Percentiles rank a stretch among this genome's conserved stretches.
These are phyloP conservation scores for Globisporangium camurandrum DNA, from an alignment of 352 stramenopile species.

Conservation along the genomic window DNA sequence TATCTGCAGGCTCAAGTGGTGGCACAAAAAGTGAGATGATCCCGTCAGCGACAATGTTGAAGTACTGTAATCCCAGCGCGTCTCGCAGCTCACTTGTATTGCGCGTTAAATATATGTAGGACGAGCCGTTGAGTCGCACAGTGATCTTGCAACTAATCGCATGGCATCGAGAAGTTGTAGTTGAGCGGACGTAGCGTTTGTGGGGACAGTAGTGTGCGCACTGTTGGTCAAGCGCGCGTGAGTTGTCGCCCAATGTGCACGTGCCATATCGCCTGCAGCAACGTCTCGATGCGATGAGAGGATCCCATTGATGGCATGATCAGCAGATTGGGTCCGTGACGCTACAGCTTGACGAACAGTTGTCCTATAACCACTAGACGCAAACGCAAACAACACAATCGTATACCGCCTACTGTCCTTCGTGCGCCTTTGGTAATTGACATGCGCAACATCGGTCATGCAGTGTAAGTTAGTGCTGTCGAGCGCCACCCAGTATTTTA, in stretches of 20 bases:
- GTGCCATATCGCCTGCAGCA: slow-evolving; percentile 9
- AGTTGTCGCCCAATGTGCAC: slow-evolving; percentile 9
- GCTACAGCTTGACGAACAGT: neutral
- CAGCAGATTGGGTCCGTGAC: neutral
- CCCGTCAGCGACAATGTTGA: neutral
- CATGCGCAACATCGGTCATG: neutral
- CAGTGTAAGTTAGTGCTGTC: neutral
- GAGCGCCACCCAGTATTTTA: neutral
- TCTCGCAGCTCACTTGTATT: neutral
- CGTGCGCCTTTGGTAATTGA: neutral
- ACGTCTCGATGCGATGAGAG: neutral
- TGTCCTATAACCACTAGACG: neutral
- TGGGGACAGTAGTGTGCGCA: neutral
- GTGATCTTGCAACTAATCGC: neutral
- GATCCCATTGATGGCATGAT: neutral
- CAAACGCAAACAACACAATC: neutral
- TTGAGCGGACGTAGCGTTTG: neutral
- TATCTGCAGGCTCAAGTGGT: neutral
- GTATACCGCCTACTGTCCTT: neutral
- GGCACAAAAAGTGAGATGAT: neutral
- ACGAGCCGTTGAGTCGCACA: neutral
- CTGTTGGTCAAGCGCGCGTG: slow-evolving; percentile 6
- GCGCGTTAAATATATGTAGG: neutral
- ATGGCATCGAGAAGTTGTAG: neutral
- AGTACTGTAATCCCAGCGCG: neutral